Percentiles rank a stretch among this genome's conserved stretches.
phyloP scores from a whole-genome alignment of 2,329 filamentous ascomycete species.

The Aspergillus sp. region DNA sequence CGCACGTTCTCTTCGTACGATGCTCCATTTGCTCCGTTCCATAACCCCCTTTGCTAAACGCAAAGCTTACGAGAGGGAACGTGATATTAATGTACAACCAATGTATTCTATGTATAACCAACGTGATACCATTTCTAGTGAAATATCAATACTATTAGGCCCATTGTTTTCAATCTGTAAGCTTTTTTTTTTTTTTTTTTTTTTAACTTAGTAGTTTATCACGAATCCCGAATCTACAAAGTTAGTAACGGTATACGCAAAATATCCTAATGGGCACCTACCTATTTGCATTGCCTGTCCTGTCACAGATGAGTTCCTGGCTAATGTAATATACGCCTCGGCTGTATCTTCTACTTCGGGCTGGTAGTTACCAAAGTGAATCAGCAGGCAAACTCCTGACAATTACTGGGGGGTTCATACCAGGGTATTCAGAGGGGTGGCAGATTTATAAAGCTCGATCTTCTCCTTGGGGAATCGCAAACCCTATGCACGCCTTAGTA shows the following conservation, averaged over 20 bases:
- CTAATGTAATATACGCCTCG: constrained; percentile 40
- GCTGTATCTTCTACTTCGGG: constrained; percentile 45
- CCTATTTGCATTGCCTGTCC: constrained; percentile 46
- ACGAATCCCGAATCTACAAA: constrained; percentile 34
- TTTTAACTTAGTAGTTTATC: constrained; percentile 18
- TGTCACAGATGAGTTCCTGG: constrained; percentile 49
- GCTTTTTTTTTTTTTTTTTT: neutral
- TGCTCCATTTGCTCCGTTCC: constrained; percentile 31
- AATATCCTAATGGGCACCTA: constrained; percentile 22
- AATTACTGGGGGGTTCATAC: constrained; percentile 34
- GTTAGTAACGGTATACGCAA: constrained; percentile 12
- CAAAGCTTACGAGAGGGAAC: constrained; percentile 2
- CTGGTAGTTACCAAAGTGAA: constrained; percentile 20
- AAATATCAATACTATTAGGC: neutral
- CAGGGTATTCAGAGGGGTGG: constrained; percentile 59
- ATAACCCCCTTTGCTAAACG: constrained; percentile 28
- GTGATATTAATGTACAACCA: neutral
- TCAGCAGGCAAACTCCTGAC: constrained; percentile 10
- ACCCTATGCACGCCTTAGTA: constrained; percentile 42
- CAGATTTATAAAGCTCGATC: constrained; percentile 55
- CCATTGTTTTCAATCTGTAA: neutral
- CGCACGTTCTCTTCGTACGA: constrained; percentile 26
- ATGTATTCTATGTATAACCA: constrained; percentile 14
- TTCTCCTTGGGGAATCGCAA: constrained; percentile 58
- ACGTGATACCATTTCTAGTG: constrained; percentile 19